phyloP scores from a whole-genome alignment of 177 flowering plant species.

The Vitis hybrid region DNA sequence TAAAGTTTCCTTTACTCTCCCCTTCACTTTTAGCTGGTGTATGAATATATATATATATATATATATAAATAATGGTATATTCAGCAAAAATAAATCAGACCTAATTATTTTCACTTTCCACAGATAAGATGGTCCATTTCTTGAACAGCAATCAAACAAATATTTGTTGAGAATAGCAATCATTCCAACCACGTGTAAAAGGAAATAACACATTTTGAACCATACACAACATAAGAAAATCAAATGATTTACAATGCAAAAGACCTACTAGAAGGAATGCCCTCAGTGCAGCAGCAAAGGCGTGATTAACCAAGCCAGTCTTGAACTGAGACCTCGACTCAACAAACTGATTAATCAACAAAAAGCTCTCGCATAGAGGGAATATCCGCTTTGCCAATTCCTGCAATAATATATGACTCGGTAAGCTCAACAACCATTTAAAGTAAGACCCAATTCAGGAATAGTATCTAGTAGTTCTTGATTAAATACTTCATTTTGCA shows the following conservation, averaged over 20 bases:
- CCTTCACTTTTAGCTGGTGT: too few relatives aligned
- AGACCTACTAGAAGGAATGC: slow-evolving; percentile 79
- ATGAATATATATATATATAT: too few relatives aligned
- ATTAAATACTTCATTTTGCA: too few relatives aligned
- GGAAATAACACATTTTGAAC: neutral
- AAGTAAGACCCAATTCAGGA: neutral
- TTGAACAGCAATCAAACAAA: too few relatives aligned
- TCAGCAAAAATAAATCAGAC: too few relatives aligned
- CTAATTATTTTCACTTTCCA: too few relatives aligned
- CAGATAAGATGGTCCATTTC: too few relatives aligned
- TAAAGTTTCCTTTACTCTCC: too few relatives aligned
- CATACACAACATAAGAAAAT: neutral
- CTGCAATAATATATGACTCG: slow-evolving; percentile 39
- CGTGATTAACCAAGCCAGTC: slow-evolving; percentile 96
- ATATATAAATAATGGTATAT: too few relatives aligned
- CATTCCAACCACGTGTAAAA: neutral
- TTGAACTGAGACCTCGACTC: slow-evolving; percentile 93
- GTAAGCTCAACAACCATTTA: neutral
- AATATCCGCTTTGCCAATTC: slow-evolving; percentile 82
- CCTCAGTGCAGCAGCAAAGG: slow-evolving; percentile 95
- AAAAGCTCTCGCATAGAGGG: slow-evolving; percentile 83
- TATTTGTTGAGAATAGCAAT: neutral
- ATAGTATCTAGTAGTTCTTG: too few relatives aligned
- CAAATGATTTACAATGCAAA: slow-evolving; percentile 5
- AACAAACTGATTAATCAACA: slow-evolving; percentile 80